phyloP scores from a whole-genome alignment of 192 early-diverging fungal genomes.

The Podila epigama region DNA sequence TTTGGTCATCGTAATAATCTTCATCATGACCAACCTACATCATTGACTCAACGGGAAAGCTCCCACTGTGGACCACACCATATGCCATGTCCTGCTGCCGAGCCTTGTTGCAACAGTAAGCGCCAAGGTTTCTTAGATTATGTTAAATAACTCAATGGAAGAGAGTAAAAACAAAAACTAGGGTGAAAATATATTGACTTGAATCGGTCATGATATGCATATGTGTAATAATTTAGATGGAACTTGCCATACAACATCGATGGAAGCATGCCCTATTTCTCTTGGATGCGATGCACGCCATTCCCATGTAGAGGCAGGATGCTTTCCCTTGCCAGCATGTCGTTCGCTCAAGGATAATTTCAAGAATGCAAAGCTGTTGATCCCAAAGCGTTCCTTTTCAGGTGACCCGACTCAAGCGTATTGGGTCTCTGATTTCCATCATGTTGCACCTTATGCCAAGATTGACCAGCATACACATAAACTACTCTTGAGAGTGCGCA shows the following conservation, averaged over 20 bases:
- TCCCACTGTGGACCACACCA: slow-evolving; percentile 31
- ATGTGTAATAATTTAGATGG: slow-evolving; percentile 28
- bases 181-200: too few relatives aligned
- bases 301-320: slow-evolving; percentile 26
- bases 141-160: neutral
- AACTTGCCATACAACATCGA: slow-evolving; percentile 42
- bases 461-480: slow-evolving; percentile 28
- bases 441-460: slow-evolving; percentile 54
- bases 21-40: neutral
- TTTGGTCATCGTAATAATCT: slow-evolving; percentile 3
- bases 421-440: slow-evolving; percentile 64
- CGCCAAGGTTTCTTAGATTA: neutral
- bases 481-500: slow-evolving; percentile 44
- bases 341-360: slow-evolving; percentile 18
- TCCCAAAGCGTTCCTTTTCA: slow-evolving; percentile 46
- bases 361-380: slow-evolving; percentile 9
- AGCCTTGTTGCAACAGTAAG: slow-evolving; percentile 48
- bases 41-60: slow-evolving; percentile 24
- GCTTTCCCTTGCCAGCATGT: slow-evolving; percentile 36
- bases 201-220: neutral
- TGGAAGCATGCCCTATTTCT: slow-evolving; percentile 31
- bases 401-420: slow-evolving; percentile 54
- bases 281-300: slow-evolving; percentile 31
- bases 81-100: slow-evolving; percentile 27
- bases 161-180: neutral